Conservation (phyloP, 148 eudicot genomes). For the Rhododendron molle region DNA sequence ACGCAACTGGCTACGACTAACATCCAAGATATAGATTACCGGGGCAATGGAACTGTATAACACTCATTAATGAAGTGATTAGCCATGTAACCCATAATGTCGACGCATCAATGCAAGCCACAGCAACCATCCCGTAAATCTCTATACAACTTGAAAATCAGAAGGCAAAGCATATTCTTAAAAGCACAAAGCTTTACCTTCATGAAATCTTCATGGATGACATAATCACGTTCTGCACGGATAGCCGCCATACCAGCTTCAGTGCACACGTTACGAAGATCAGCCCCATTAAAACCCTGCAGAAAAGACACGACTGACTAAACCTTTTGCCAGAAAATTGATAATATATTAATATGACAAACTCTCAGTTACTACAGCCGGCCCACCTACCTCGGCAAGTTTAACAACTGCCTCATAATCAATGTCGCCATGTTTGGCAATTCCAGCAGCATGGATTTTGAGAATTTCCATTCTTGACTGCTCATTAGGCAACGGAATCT, state of each 20-base stretch:
- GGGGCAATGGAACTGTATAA: not conserved
- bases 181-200: slow-evolving; percentile 20
- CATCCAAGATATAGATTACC: not conserved
- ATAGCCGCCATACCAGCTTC: slow-evolving; percentile 98
- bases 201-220: slow-evolving; percentile 97
- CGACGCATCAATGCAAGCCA: not conserved
- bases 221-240: slow-evolving; percentile 96
- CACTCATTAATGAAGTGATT: not conserved
- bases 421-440: slow-evolving; percentile 97
- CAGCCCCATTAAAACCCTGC: slow-evolving; percentile 95
- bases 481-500: slow-evolving; percentile 98
- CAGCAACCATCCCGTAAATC: not conserved
- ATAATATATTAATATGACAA: not conserved
- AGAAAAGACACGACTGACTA: slow-evolving; percentile 8
- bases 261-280: slow-evolving; percentile 86
- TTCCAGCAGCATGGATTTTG: slow-evolving; percentile 95
- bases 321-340: not conserved
- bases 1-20: not conserved
- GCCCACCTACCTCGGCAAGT: slow-evolving; percentile 73
- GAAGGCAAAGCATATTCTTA: not conserved
- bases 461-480: slow-evolving; percentile 94
- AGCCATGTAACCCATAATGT: not conserved
- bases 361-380: not conserved
- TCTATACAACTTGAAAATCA: not conserved
- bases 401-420: slow-evolving; percentile 98